Evolutionary conservation across 2,329 filamentous ascomycete genomes (phyloP), one percentile per base, ranked within the genome.

Genomic region (Aspergillus awamori): DNA sequence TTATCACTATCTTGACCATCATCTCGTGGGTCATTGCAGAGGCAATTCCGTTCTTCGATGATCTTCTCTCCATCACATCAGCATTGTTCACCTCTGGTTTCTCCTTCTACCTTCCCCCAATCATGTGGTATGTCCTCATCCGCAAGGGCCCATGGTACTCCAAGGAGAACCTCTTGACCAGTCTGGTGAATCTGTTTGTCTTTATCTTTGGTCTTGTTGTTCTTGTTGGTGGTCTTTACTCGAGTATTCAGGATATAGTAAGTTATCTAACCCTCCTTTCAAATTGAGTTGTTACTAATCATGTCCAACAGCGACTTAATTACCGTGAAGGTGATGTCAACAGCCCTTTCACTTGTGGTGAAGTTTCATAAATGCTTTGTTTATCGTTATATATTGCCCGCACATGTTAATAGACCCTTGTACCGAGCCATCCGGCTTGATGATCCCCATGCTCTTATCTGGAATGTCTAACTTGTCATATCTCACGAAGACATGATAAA

Each of bases 71-170:
- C 5, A 70, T 78, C 57, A 73, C 72, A 61, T 76, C 74, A 20
- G 91, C 90, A 2, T 83, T 95, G 1, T 93, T 95, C 70, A 90
- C 94, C 75, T 92, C 88, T 67, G 92, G 92, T 38, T 95, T 95
- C 80, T 93, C 94, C 70, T 95, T 95, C 80, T 96, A 84, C 41
- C 67, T 87, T 13, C 77, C 82, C 1, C 83, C 84, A 36, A 76
- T 77, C 60, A 67, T 71, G 64, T 72, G 69, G 69, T 67, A 68
- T 39, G 63, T 69, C 4, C 60, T 71, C 17, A 57, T 72, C 33
- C 60, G 62, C 11, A 64, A 69, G 47, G 65, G 67, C 3, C 33
- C 36, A 20, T 66, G 61, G 63, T 57, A 65, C 24, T 55, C 61
- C 8, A 30, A 39, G 15, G 81, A 83, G n/a, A 81, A 78, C 48